Base-by-base conservation (phyloP, 306 rosid genomes). In the Erythrophleum fordii region DNA sequence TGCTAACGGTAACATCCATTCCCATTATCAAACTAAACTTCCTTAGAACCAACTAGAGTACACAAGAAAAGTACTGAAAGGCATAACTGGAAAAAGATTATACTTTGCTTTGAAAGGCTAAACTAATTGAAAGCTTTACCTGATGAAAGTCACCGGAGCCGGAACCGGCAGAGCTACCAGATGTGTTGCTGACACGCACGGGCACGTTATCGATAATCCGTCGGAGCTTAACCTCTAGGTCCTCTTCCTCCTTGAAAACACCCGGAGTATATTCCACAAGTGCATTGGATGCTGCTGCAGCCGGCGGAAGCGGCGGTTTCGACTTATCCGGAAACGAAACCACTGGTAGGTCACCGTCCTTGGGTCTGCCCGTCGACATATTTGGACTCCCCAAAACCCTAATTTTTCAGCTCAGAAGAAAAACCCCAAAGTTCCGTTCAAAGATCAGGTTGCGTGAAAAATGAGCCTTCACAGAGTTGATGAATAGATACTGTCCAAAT, bases 111-210 rank as follows among this genome's bases (percentile, higher is more conserved):
- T 7, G 9, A 41, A 67, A 3, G 11, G 34, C 17, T 0, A 1
- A 39, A n/a, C 20, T 4, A 72, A 13, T 18, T 37, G 49, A 44
- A 46, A 80, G 5, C 12, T 62, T 37, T 83, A 95, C 99, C 98
- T 93, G 97, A 79, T 95, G 99, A 80, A 95, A 95, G 82, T 95
- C 97, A 16, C 99, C 98, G 51, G 99, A 95, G 79, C 98, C 99
- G 1, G 98, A 95, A 77, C 97, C 98, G 12, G 96, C 99, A 17
- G 96, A 95, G 59, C 99, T 93, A 18, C 97, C 99, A 60, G 98
- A 95, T 12, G 97, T 95, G 82, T 95, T 93, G 87, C 91, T 95
- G 66, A 95, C 97, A 46, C 99, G 99, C 29, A 95, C 99, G 4
- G 98, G 99, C 45, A 95, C 98, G 61, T 95, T 93, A 23, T 95